Evolutionary conservation across 2,329 filamentous ascomycete species (phyloP), one percentile per base, ranked within the genome.

Genomic region (Penicillium sp.): DNA sequence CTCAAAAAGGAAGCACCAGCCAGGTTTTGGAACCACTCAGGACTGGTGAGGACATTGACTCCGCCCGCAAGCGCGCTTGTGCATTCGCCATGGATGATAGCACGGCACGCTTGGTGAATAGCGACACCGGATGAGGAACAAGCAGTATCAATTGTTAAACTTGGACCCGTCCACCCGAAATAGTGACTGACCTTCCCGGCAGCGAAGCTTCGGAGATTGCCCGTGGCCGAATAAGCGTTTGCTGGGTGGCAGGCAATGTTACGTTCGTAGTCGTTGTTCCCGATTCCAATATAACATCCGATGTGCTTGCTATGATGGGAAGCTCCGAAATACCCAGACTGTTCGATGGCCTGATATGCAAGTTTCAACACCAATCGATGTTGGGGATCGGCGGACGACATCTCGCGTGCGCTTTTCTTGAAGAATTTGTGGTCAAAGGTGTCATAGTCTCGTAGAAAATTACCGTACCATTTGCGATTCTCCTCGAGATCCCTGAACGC

Each of bases 111-210:
- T 4, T 62, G 52, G 21, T 69, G 63, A 63, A 69, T n/a, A 55
- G 67, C 75, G 4, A 80, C 78, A 1, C 69, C 66, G 23, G 74
- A 75, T 0, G 74, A 72, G 0, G 76, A 78, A 52, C 77, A 79
- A 7, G 78, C 78, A 2, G 78, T 79, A 49, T 80, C 77, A 9
- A 78, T 58, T 6, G 62, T 72, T n/a, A 76, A 60, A 4, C 67
- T 66, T 0, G 80, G 79, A 0, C 79, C 79, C 2, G 68, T 75
- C 66, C 77, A 79, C 0, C 76, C 73, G 53, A 81, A 80, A 48
- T 70, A 70, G 49, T 80, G 77, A 38, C 70, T 74, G 33, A 81
- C 66, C 7, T 71, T 67, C 1, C 77, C 77, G 1, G 52, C 49
- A 1, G 60, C 47, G 31, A 66, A 70, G 5, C 53, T 48, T 5